Percentiles rank a stretch among this genome's conserved stretches.
phyloP scores from a whole-genome alignment of 225 moss, liverwort and hornwort genomes.

The Pseudoscleropodium purum region DNA sequence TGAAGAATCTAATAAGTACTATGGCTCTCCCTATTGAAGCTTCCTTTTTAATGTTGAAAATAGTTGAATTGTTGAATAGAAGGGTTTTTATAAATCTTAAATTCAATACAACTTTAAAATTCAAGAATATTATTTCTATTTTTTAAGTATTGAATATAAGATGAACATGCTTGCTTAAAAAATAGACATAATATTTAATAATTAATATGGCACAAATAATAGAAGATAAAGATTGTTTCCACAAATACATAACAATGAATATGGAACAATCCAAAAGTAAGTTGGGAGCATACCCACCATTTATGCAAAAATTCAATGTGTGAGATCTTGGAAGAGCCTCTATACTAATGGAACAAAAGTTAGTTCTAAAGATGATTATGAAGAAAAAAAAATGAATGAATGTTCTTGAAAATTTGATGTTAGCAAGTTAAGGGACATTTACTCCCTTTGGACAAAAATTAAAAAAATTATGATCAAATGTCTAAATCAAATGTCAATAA shows the following conservation, averaged over 20 bases:
- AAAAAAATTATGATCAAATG: neutral
- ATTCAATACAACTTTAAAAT: no score
- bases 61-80: no score
- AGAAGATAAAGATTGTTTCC: neutral
- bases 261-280: neutral
- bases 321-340: neutral
- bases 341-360: neutral
- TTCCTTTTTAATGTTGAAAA: no score
- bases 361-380: neutral
- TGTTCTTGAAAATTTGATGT: neutral
- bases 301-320: neutral
- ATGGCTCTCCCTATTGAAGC: no score
- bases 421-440: neutral
- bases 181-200: no score
- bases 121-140: no score
- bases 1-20: no score
- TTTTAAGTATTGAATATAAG: neutral
- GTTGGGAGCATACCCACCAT: neutral
- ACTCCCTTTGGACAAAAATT: neutral
- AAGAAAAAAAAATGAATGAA: neutral
- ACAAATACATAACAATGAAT: neutral
- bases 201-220: neutral
- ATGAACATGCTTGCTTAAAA: neutral
- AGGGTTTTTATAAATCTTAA: no score
- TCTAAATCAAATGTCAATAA: neutral